These are phyloP conservation scores for Debaryomyces subglobosus DNA, from an alignment of 1,139 yeast genomes.

Conservation along the genomic window DNA sequence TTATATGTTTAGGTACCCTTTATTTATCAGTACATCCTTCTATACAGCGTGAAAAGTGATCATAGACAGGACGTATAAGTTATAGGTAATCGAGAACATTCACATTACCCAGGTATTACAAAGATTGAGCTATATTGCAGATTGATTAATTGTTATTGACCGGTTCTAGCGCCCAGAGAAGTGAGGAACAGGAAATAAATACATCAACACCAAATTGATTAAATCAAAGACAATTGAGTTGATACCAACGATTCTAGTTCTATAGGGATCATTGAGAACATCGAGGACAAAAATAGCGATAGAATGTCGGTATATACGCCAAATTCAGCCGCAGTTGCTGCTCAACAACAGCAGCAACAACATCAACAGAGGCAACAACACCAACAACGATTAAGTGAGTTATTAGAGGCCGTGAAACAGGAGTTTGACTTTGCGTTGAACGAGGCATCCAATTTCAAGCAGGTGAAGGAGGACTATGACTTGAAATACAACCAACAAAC, in stretches of 20 bases:
- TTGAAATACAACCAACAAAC: conserved; percentile 89
- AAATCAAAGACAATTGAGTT: neutral
- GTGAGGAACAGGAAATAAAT: neutral
- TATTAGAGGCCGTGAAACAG: conserved; percentile 87
- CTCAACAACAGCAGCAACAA: conserved; percentile 30
- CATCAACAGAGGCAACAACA: conserved; percentile 47
- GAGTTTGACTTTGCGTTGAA: conserved; percentile 86
- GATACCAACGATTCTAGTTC: neutral
- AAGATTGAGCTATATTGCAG: neutral
- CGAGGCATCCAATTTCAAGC: conserved; percentile 85
- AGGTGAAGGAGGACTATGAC: conserved; percentile 94
- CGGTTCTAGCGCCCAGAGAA: conserved; percentile 1
- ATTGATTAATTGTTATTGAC: neutral
- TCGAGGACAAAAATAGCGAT: neutral
- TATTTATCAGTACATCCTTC: conserved; percentile 1
- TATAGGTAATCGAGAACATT: neutral
- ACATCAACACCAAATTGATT: neutral
- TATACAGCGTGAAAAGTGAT: conserved; percentile 1
- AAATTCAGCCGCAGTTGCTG: conserved; percentile 31
- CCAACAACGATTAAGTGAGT: conserved; percentile 66
- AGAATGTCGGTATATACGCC: conserved; percentile 43
- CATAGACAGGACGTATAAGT: neutral
- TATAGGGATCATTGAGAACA: neutral
- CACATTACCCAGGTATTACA: neutral
- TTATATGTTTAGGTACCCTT: neutral